Evolutionary conservation across 768 basidiomycete species (phyloP).

Genomic region (Tylopilus sp.): DNA sequence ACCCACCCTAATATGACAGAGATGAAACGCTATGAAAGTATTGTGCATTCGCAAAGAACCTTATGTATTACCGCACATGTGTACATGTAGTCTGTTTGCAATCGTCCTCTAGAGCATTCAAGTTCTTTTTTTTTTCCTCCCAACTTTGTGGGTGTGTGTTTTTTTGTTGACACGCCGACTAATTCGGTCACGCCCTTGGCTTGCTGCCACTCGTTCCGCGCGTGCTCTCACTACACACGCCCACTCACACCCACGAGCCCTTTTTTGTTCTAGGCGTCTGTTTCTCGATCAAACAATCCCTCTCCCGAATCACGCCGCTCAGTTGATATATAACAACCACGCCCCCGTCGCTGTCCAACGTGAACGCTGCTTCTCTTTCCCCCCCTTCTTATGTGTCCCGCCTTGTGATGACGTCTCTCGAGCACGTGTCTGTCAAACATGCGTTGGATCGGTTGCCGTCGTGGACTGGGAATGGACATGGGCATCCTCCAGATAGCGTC

Average conservation of each 20-base stretch:
- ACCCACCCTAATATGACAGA: conserved; percentile 16
- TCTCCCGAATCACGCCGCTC: not conserved
- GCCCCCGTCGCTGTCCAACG: not conserved
- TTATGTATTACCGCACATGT: conserved; percentile 29
- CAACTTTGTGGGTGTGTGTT: not conserved
- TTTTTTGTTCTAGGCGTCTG: not conserved
- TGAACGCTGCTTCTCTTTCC: not conserved
- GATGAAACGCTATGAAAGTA: conserved; percentile 20
- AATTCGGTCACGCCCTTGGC: not conserved
- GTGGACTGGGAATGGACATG: not conserved
- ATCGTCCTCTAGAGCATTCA: conserved; percentile 12
- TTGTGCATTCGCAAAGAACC: conserved; percentile 17
- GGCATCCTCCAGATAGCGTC: not conserved
- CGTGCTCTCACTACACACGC: not conserved
- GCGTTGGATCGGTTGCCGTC: conserved; percentile 1
- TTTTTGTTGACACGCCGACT: not conserved
- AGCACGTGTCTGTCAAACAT: conserved; percentile 22
- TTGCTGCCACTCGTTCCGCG: not conserved
- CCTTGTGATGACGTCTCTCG: conserved; percentile 25
- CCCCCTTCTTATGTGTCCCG: conserved; percentile 18
- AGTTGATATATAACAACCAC: not conserved
- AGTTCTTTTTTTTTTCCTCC: not conserved
- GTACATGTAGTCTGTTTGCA: conserved; percentile 26
- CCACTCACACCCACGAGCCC: not conserved
- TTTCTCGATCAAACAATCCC: not conserved